phyloP scores from a whole-genome alignment of 768 basidiomycete species.

The Agaricus blazei region DNA sequence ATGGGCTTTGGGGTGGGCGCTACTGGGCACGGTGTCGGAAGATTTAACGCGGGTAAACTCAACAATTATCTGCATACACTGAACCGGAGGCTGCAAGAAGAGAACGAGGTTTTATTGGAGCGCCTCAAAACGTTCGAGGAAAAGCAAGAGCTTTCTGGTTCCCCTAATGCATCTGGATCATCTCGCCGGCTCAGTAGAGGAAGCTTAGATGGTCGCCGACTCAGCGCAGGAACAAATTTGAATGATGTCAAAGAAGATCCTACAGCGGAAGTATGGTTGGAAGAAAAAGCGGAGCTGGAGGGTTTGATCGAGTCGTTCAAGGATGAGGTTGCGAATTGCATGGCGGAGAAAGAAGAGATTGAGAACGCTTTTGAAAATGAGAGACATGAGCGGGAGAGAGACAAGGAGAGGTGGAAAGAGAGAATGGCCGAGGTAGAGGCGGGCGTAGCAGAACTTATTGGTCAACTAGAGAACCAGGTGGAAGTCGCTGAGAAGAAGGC shows the following conservation, averaged over 20 bases:
- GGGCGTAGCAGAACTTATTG: conserved; percentile 63
- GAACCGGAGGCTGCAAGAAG: conserved; percentile 78
- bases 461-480: conserved; percentile 55
- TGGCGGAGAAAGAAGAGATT: conserved; percentile 39
- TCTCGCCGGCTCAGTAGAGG: conserved; percentile 31
- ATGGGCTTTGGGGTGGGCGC: conserved; percentile 67
- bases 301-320: conserved; percentile 46
- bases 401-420: conserved; percentile 67
- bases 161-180: conserved; percentile 22
- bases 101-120: conserved; percentile 66
- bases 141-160: conserved; percentile 25
- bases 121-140: conserved; percentile 53
- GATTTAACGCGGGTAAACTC: conserved; percentile 82
- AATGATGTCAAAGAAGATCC: conserved; percentile 63
- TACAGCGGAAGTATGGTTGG: conserved; percentile 59
- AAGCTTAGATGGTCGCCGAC: conserved; percentile 39
- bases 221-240: conserved; percentile 49
- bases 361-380: conserved; percentile 49
- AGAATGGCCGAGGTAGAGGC: conserved; percentile 68
- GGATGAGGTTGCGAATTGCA: conserved; percentile 40
- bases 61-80: conserved; percentile 84
- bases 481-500: conserved; percentile 45
- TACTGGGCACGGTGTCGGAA: conserved; percentile 59
- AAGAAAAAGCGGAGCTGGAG: conserved; percentile 61
- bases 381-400: conserved; percentile 50